Evolutionary conservation across 179 eudicot genomes (phyloP).

Genomic region (Actinidia arguta): DNA sequence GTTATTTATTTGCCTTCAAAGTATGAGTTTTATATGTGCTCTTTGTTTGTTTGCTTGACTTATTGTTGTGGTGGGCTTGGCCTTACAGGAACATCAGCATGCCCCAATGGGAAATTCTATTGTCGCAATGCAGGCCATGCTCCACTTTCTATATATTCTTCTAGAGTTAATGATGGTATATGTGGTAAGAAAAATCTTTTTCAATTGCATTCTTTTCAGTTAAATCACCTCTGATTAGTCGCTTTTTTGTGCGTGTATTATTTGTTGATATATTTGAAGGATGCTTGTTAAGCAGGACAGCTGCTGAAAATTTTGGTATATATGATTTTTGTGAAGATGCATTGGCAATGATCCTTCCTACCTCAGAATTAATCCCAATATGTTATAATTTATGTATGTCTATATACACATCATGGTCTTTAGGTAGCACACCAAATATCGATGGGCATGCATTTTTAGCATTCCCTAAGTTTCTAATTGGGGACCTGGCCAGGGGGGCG

Average conservation of each 20-base stretch:
- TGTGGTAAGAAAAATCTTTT: conserved; percentile 67
- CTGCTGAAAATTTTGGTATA: background rate
- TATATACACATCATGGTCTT: background rate
- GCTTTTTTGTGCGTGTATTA: background rate
- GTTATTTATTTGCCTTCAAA: background rate
- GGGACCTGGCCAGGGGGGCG: too few relatives aligned
- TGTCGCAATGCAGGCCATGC: conserved; percentile 84
- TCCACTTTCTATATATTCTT: conserved; percentile 75
- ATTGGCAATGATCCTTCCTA: background rate
- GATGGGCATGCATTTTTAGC: background rate
- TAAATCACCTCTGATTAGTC: background rate
- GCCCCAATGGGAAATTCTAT: conserved; percentile 83
- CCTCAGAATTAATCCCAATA: background rate
- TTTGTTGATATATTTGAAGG: conserved; percentile 1
- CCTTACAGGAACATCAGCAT: conserved; percentile 92
- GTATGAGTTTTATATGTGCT: background rate
- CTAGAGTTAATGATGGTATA: conserved; percentile 95
- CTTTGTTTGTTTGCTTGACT: conserved; percentile 14
- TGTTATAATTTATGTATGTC: background rate
- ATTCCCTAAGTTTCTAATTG: background rate
- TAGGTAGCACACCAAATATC: too few relatives aligned
- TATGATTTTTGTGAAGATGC: background rate
- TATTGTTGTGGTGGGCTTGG: conserved; percentile 10
- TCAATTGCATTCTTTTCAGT: conserved; percentile 4
- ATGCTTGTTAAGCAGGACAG: background rate